Base-by-base conservation (phyloP, 495 filamentous ascomycete genomes). In the Gamarada debralockiae region DNA sequence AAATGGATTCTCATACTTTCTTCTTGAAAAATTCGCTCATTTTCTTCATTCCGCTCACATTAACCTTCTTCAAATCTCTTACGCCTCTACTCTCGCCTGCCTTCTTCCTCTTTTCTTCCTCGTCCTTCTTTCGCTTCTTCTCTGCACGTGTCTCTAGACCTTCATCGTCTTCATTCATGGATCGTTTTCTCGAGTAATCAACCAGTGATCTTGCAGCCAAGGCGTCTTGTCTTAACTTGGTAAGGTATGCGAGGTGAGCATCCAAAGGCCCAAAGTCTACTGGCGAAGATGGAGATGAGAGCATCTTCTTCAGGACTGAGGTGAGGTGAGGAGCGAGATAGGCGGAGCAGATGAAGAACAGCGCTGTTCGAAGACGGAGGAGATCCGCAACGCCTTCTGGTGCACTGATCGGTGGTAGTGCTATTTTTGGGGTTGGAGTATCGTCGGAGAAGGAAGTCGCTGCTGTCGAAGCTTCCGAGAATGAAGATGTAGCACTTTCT, bases 21-120 rank as follows among this genome's bases (percentile, higher is more conserved):
- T 92, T 96, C 33, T 76, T 79, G 66, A 98, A 98, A 67, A 97
- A 98, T 55, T 84, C 80, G 58, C 90, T 96, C 83, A 98, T 80
- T 76, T 96, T 97, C 77, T 87, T 90, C 93, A 99, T 99, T 22
- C 93, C 95, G 14, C 62, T 80, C 0, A 83, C 90, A 65, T 96
- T 86, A 13, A 88, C 92, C 72, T 97, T 97, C 65, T 85, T 86
- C 61, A 99, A 63, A 34, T 92, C 77, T 59, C 78, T 82, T 1
- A 96, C 81, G 0, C 79, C 91, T 17, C 80, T 74, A 57, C 86
- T 92, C 69, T 89, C 79, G 13, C 75, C 74, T 7, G 76, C 77
- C 66, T 89, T 90, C 58, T 82, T 78, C 33, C 69, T 67, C 67
- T 80, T 81, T 18, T 83, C 76, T 38, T 82, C 81, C 14, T 79